These are phyloP conservation scores for Globisporangium paddicum DNA, from an alignment of 352 stramenopile species.

Conservation along the genomic window DNA sequence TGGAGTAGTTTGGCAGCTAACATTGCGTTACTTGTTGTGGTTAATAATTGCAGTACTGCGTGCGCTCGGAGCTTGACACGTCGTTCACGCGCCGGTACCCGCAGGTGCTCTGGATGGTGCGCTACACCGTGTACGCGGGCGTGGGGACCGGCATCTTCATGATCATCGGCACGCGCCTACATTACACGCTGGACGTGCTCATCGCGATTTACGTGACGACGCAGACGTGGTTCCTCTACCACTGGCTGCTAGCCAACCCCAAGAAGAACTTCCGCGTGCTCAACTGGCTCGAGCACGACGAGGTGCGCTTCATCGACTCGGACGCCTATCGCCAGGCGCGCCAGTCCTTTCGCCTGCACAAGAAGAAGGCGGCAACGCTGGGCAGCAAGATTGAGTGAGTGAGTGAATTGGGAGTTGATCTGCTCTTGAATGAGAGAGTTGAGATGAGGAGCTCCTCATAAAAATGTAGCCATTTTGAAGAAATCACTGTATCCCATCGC, in stretches of 20 bases:
- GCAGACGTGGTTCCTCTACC: slow-evolving; percentile 80
- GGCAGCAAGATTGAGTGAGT: not conserved
- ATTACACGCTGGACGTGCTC: slow-evolving; percentile 83
- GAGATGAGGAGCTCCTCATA: not conserved
- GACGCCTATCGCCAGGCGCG: slow-evolving; percentile 74
- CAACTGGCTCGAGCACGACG: slow-evolving; percentile 75
- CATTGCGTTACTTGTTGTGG: slow-evolving; percentile 1
- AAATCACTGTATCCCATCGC: not conserved
- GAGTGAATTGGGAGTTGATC: too few species aligned
- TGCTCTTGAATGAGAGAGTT: not conserved
- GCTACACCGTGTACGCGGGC: slow-evolving; percentile 65
- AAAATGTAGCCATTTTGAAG: not conserved
- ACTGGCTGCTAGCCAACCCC: slow-evolving; percentile 67
- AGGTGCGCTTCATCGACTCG: slow-evolving; percentile 72
- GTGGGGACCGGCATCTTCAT: slow-evolving; percentile 61
- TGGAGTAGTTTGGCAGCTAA: not conserved
- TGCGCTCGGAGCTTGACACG: slow-evolving; percentile 70
- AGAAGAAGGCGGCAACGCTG: slow-evolving; percentile 1
- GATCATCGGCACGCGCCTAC: slow-evolving; percentile 74
- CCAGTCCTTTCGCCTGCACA: slow-evolving; percentile 30
- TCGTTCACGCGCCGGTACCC: slow-evolving; percentile 69
- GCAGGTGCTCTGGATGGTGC: slow-evolving; percentile 72
- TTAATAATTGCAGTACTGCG: slow-evolving; percentile 52
- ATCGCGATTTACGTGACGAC: slow-evolving; percentile 81
- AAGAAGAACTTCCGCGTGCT: slow-evolving; percentile 54